phyloP scores from a whole-genome alignment of 225 moss, liverwort and hornwort species.

The Antitrichia curtipendula region DNA sequence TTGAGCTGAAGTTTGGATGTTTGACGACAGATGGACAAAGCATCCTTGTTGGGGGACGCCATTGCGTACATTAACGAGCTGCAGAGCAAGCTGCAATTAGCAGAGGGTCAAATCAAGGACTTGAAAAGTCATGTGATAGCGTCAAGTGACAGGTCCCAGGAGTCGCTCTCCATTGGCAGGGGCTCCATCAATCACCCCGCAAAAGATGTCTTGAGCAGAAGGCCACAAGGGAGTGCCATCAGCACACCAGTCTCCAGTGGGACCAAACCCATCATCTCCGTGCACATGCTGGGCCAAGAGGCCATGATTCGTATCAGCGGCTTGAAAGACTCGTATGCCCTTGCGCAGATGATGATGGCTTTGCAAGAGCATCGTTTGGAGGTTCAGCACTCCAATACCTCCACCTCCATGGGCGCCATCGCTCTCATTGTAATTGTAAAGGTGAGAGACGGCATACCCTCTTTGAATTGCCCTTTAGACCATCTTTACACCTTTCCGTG shows the following conservation, averaged over 20 bases:
- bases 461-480: neutral
- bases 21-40: conserved; percentile 65
- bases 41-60: conserved; percentile 83
- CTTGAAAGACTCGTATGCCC: conserved; percentile 32
- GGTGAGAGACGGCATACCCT: neutral
- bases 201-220: conserved; percentile 17
- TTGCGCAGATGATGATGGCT: conserved; percentile 42
- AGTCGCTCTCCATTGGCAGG: conserved; percentile 14
- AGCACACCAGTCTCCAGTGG: conserved; percentile 13
- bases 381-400: conserved; percentile 46
- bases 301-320: conserved; percentile 58
- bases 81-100: conserved; percentile 51
- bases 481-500: neutral
- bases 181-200: neutral
- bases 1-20: neutral
- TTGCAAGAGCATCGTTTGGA: conserved; percentile 48
- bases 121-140: conserved; percentile 15
- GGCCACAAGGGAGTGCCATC: conserved; percentile 33
- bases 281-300: conserved; percentile 48
- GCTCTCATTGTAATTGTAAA: conserved; percentile 46
- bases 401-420: conserved; percentile 21
- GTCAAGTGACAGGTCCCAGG: conserved; percentile 30
- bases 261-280: conserved; percentile 29
- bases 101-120: conserved; percentile 53
- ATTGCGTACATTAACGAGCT: conserved; percentile 84